These are phyloP conservation scores for Protomyces inundatus DNA, from an alignment of 1,139 yeast species.

Conservation along the genomic window DNA sequence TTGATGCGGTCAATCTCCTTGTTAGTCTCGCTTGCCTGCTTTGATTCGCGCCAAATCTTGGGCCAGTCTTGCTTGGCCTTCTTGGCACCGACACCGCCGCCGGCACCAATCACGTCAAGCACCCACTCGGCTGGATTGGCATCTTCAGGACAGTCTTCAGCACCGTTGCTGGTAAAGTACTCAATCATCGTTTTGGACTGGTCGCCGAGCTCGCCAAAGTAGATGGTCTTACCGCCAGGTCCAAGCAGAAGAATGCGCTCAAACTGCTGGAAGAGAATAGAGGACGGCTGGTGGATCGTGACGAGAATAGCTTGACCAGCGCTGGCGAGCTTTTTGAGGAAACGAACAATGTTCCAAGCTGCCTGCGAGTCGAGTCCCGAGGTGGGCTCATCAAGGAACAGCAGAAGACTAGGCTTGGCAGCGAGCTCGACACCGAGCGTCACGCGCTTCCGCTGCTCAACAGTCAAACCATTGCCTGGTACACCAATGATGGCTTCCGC, in stretches of 20 bases:
- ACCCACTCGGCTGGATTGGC: slow-evolving; percentile 84
- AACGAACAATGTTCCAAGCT: slow-evolving; percentile 60
- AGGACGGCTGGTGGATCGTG: slow-evolving; percentile 73
- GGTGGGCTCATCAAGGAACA: slow-evolving; percentile 75
- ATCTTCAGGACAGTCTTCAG: slow-evolving; percentile 57
- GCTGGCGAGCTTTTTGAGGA: slow-evolving; percentile 54
- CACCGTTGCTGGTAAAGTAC: slow-evolving; percentile 67
- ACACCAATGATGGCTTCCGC: slow-evolving; percentile 72
- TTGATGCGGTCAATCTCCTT: slow-evolving; percentile 30
- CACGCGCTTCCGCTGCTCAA: slow-evolving; percentile 80
- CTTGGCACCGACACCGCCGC: slow-evolving; percentile 53
- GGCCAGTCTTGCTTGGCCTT: slow-evolving; percentile 59
- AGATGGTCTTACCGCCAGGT: slow-evolving; percentile 71
- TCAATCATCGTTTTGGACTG: slow-evolving; percentile 55
- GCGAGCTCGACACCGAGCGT: slow-evolving; percentile 74
- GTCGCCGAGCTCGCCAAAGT: slow-evolving; percentile 72
- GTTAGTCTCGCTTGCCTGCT: slow-evolving; percentile 46
- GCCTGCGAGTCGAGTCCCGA: slow-evolving; percentile 82
- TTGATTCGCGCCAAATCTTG: slow-evolving; percentile 60
- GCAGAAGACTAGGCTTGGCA: slow-evolving; percentile 62
- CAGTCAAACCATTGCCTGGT: slow-evolving; percentile 68
- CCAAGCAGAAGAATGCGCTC: slow-evolving; percentile 68
- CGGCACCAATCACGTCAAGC: slow-evolving; percentile 74
- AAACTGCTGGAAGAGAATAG: slow-evolving; percentile 54
- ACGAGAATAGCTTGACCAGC: slow-evolving; percentile 66